phyloP scores from a whole-genome alignment of 2,329 filamentous ascomycete species.

The Colletotrichum magnum region DNA sequence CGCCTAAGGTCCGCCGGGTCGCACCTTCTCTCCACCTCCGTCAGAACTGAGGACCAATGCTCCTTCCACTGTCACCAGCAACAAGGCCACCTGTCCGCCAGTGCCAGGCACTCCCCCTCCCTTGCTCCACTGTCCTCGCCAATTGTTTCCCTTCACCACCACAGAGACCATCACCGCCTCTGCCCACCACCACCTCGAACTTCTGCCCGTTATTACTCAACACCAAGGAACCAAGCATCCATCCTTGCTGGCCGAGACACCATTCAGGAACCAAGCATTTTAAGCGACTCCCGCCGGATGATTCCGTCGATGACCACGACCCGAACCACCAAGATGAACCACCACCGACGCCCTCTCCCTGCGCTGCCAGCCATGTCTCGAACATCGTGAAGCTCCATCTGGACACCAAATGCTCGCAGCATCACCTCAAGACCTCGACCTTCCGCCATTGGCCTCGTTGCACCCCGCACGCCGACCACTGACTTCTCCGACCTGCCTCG shows the following conservation, averaged over 20 bases:
- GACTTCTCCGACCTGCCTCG: constrained; percentile 25
- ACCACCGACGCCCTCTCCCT: neutral
- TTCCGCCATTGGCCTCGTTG: neutral
- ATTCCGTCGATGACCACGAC: no score
- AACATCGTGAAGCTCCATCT: neutral
- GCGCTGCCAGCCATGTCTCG: no score
- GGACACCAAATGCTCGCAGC: neutral
- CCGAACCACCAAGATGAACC: neutral
- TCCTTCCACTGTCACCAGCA: no score
- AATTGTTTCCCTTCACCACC: no score
- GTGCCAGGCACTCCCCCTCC: no score
- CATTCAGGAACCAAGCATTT: constrained; percentile 12
- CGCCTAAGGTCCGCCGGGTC: no score
- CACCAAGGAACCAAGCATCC: neutral
- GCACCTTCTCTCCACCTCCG: no score
- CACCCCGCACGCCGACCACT: neutral
- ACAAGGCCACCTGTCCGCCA: no score
- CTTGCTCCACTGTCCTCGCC: no score
- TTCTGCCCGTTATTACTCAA: neutral
- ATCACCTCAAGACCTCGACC: no score
- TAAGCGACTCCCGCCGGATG: no score
- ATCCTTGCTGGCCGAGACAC: constrained; percentile 11
- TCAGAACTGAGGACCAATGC: no score
- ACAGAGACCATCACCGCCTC: neutral
- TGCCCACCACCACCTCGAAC: neutral